phyloP scores from a whole-genome alignment of 352 stramenopile species.

The Lagenidium giganteum region DNA sequence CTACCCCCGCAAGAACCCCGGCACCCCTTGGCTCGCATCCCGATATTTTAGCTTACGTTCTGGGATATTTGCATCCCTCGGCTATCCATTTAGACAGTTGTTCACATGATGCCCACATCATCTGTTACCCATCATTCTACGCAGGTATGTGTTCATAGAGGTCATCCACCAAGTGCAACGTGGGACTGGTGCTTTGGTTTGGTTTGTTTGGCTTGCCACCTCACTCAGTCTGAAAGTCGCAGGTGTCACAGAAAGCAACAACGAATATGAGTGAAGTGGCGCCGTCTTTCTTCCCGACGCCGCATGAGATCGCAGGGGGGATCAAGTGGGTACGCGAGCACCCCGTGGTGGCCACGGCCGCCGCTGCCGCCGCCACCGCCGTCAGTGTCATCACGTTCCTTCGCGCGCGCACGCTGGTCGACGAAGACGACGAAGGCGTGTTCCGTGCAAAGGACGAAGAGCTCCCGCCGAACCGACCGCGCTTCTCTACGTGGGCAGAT shows the following conservation, averaged over 20 bases:
- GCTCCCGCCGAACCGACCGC: slow-evolving; percentile 11
- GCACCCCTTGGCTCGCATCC: too few species aligned
- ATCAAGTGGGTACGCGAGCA: slow-evolving; percentile 70
- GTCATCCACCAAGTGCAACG: slow-evolving; percentile 15
- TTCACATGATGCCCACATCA: too few species aligned
- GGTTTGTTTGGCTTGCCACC: slow-evolving; percentile 16
- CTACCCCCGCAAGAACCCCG: too few species aligned
- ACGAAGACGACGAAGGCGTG: slow-evolving; percentile 17
- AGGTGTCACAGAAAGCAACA: neutral
- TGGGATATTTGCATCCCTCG: too few species aligned
- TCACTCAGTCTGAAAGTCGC: slow-evolving; percentile 12
- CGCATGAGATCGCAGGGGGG: slow-evolving; percentile 68
- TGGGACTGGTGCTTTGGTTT: slow-evolving; percentile 13
- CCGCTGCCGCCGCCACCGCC: slow-evolving; percentile 55
- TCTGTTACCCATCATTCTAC: slow-evolving; percentile 1
- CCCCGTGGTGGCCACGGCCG: slow-evolving; percentile 63
- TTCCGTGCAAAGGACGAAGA: slow-evolving; percentile 2
- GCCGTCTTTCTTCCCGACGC: slow-evolving; percentile 78
- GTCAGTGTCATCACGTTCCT: slow-evolving; percentile 70
- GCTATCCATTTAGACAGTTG: too few species aligned
- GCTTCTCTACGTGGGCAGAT: slow-evolving; percentile 24
- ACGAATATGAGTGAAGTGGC: slow-evolving; percentile 46
- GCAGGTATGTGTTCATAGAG: slow-evolving; percentile 1
- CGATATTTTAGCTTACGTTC: too few species aligned
- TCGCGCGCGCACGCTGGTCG: slow-evolving; percentile 3